Conservation (phyloP, 257 asterid genomes). For the Solanum okadae region DNA sequence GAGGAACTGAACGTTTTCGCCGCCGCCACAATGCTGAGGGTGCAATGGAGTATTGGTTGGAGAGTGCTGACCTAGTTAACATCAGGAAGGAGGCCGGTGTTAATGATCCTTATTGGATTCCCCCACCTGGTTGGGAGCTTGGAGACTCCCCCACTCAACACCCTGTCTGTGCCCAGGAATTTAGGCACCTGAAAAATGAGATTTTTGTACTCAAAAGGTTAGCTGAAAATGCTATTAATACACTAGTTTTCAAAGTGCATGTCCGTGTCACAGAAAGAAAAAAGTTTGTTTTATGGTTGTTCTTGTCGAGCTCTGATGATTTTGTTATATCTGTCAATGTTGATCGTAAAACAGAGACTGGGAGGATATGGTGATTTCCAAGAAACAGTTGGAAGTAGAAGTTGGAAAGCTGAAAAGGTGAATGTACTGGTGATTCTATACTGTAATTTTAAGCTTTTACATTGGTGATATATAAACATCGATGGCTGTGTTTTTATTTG, state of each 20-base stretch:
- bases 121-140: constrained; percentile 91
- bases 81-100: constrained; percentile 79
- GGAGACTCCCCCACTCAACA: constrained; percentile 94
- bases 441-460: neutral
- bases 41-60: constrained; percentile 98
- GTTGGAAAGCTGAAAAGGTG: constrained; percentile 54
- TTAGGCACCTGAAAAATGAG: constrained; percentile 55
- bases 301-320: neutral
- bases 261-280: neutral
- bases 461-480: neutral
- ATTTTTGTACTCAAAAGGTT: constrained; percentile 53
- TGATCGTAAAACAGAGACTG: constrained; percentile 28
- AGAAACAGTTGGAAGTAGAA: constrained; percentile 54
- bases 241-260: neutral
- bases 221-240: neutral
- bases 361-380: constrained; percentile 36
- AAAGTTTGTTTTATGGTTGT: neutral
- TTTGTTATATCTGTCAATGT: neutral
- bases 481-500: neutral
- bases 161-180: constrained; percentile 66
- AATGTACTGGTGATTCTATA: neutral
- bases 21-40: constrained; percentile 93
- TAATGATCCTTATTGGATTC: constrained; percentile 83
- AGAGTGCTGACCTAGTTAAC: constrained; percentile 68
- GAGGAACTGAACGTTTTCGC: constrained; percentile 57